Base-by-base conservation (phyloP, 345 rosid genomes). In the Cardamine resedifolia region DNA sequence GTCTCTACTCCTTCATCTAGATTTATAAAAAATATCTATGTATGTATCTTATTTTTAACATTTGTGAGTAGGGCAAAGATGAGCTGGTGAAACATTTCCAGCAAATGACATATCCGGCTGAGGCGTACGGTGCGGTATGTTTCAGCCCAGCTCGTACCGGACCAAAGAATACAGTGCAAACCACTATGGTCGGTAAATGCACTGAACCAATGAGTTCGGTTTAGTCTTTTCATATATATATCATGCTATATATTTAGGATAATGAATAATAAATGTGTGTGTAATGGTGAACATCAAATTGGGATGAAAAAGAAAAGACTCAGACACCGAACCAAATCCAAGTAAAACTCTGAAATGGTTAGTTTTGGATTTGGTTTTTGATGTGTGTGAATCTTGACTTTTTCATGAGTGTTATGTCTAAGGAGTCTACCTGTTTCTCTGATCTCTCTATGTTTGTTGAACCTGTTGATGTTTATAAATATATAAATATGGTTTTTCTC, bases 81-180 rank as follows among this genome's bases (percentile, higher is more conserved):
- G 52, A 66, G 36, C 66, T 90, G 68, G 73, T 78, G 55, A 76
- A n/a, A 43, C 86, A 81, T 28, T 88, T 88, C 4, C 12, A 76
- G 65, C 56, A 57, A 6, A 81, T 81, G 61, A 27, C 12, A 12
- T 88, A 87, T 56, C 82, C 83, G 2, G 78, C 78, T 10, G 82
- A 88, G 3, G 81, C 72, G 18, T 90, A 71, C 34, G 60, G 82
- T 18, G 95, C 97, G 0, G 70, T 87, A 0, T 38, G 63, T 0
- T 88, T 81, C 67, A 64, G 16, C 16, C 90, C 90, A 2, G 78
- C 84, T 2, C 81, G 95, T 0, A 79, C 76, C 7, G 95, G 97
- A 57, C n/a, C 27, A 4, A 14, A 2, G 15, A 38, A 7, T 12
- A 18, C 21, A 21, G 72, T 43, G 19, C 62, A 50, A 44, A 50